phyloP scores from a whole-genome alignment of 306 rosid species.

The Mimosa pudica region DNA sequence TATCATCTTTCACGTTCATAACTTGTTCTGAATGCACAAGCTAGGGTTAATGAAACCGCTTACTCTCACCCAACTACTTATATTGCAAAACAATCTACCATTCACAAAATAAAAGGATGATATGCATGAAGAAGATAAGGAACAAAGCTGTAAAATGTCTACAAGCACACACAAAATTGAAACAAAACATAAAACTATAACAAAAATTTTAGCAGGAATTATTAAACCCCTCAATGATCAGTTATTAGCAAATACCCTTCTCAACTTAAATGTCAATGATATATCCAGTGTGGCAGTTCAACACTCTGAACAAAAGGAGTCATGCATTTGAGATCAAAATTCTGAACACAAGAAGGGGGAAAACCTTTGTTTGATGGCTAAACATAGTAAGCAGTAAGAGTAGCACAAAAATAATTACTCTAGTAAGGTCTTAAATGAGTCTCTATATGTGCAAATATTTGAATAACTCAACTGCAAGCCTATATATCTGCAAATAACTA shows the following conservation, averaged over 20 bases:
- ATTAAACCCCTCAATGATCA: not conserved
- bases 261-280: not conserved
- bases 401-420: not conserved
- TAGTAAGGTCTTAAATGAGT: not conserved
- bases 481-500: too few relatives aligned
- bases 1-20: constrained; percentile 43
- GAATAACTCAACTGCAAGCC: not conserved
- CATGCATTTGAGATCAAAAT: not conserved
- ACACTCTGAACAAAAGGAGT: not conserved
- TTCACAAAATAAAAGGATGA: not conserved
- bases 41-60: constrained; percentile 13
- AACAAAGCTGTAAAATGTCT: not conserved
- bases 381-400: not conserved
- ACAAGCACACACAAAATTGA: not conserved
- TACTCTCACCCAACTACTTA: constrained; percentile 8
- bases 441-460: not conserved
- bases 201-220: too few relatives aligned
- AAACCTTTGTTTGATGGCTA: not conserved
- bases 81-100: constrained; percentile 15
- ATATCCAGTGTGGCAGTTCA: not conserved
- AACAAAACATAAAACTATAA: not conserved
- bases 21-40: constrained; percentile 46
- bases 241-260: not conserved
- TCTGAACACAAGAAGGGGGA: not conserved
- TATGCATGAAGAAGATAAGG: not conserved